A percentile compares a stretch with the other conserved stretches of the same genome.
Evolutionary conservation across 768 basidiomycete genomes (phyloP).

Genomic region (Phylloporus scabripes): DNA sequence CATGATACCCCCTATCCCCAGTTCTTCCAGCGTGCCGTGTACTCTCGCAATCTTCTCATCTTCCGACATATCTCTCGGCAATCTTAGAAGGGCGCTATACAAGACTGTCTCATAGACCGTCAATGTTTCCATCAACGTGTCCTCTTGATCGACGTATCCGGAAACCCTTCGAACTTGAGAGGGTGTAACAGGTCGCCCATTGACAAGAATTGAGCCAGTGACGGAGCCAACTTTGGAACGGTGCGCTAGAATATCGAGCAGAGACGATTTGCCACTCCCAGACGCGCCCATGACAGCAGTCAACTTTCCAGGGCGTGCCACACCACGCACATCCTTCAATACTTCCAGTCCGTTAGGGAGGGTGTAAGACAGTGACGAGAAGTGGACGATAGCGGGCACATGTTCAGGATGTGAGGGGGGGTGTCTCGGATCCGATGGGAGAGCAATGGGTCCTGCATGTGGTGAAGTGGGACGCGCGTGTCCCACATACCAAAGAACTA

Average conservation of each 20-base stretch:
- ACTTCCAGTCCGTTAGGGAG: conserved; percentile 58
- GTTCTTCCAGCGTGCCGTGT: conserved; percentile 91
- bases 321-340: conserved; percentile 76
- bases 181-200: conserved; percentile 73
- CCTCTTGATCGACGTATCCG: conserved; percentile 98
- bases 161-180: conserved; percentile 77
- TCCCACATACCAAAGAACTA: conserved; percentile 89
- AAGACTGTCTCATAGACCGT: conserved; percentile 98
- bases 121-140: conserved; percentile 93
- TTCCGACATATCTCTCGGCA: conserved; percentile 92
- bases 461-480: conserved; percentile 42
- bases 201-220: conserved; percentile 70
- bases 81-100: conserved; percentile 83
- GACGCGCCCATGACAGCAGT: conserved; percentile 97
- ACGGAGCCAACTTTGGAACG: conserved; percentile 82
- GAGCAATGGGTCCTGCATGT: conserved; percentile 71
- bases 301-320: conserved; percentile 82
- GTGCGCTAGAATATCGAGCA: conserved; percentile 92
- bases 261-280: conserved; percentile 93
- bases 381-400: conserved; percentile 90
- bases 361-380: conserved; percentile 76
- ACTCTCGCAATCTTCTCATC: conserved; percentile 95
- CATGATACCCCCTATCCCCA: conserved; percentile 89
- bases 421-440: conserved; percentile 65
- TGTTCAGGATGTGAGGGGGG: conserved; percentile 70